phyloP scores from a whole-genome alignment of 2,329 filamentous ascomycete genomes.

The Xylariaceae sp. region DNA sequence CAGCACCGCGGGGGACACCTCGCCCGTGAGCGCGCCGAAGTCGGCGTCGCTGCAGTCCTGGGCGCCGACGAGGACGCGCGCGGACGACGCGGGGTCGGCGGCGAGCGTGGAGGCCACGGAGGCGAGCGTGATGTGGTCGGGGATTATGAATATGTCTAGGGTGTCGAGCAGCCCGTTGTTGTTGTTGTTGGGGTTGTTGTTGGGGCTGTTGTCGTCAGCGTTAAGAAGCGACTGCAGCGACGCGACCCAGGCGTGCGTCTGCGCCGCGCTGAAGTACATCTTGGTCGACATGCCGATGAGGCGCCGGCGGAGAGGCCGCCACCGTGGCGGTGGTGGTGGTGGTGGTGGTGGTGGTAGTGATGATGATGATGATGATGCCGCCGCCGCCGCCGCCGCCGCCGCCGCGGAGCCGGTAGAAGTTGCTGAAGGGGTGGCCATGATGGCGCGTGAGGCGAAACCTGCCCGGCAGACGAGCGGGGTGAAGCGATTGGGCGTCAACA shows the following conservation, averaged over 20 bases:
- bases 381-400: no score
- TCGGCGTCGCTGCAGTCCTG: slow-evolving; percentile 69
- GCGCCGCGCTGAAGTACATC: slow-evolving; percentile 68
- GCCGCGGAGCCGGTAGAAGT: no score
- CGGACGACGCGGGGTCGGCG: slow-evolving; percentile 27
- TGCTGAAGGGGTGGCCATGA: no score
- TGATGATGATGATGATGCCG: no score
- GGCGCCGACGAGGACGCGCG: slow-evolving; percentile 60
- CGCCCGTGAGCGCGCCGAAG: slow-evolving; percentile 67
- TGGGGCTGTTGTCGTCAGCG: slow-evolving; percentile 15
- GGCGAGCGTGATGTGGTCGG: slow-evolving; percentile 66
- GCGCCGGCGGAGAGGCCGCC: slow-evolving; percentile 42
- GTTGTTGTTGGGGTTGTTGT: no score
- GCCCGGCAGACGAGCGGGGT: no score
- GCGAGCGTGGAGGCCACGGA: slow-evolving; percentile 41
- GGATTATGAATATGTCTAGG: slow-evolving; percentile 59
- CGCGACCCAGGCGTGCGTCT: slow-evolving; percentile 50
- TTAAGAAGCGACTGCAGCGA: slow-evolving; percentile 38
- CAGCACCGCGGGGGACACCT: slow-evolving; percentile 63
- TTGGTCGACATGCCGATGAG: slow-evolving; percentile 69
- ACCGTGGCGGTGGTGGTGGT: slow-evolving; percentile 7
- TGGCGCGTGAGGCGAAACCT: no score
- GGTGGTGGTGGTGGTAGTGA: no score
- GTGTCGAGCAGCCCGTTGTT: slow-evolving; percentile 18
- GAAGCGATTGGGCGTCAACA: no score